Evolutionary conservation across 108 stramenopile genomes (phyloP).

Genomic region (Nitzschia inconspicua): DNA sequence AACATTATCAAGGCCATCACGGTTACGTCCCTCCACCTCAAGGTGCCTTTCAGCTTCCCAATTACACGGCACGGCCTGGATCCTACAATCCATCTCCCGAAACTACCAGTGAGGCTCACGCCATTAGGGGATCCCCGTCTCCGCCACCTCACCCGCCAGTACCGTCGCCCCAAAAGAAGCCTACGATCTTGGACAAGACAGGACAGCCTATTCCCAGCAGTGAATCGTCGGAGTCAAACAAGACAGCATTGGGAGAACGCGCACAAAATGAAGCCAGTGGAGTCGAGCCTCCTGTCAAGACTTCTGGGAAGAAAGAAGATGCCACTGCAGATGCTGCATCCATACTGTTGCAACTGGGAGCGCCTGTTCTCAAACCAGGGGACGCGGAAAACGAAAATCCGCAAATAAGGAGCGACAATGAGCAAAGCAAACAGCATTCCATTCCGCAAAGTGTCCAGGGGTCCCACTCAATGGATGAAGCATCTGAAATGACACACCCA

Average conservation of each 20-base stretch:
- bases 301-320: slow-evolving; percentile 6
- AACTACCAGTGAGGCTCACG: too few species aligned
- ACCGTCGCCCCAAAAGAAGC: too few species aligned
- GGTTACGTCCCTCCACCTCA: too few species aligned
- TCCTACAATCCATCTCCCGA: slow-evolving; percentile 6
- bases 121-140: slow-evolving; percentile 10
- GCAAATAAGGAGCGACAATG: slow-evolving; percentile 5
- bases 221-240: neutral
- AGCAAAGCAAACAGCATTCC: neutral
- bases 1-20: too few species aligned
- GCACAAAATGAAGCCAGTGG: too few species aligned
- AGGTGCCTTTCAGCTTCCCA: too few species aligned
- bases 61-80: too few species aligned
- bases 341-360: slow-evolving; percentile 27
- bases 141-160: slow-evolving; percentile 27
- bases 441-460: slow-evolving; percentile 1
- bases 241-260: neutral
- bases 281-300: too few species aligned
- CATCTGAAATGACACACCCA: slow-evolving; percentile 14
- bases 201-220: slow-evolving; percentile 6
- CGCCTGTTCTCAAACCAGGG: neutral
- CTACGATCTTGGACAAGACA: too few species aligned
- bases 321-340: slow-evolving; percentile 22
- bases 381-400: slow-evolving; percentile 3
- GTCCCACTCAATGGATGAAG: slow-evolving; percentile 15